A percentile compares a stretch with the other conserved stretches of the same genome.
Conservation (phyloP, 306 rosid genomes). For the Arachis stenosperma region DNA sequence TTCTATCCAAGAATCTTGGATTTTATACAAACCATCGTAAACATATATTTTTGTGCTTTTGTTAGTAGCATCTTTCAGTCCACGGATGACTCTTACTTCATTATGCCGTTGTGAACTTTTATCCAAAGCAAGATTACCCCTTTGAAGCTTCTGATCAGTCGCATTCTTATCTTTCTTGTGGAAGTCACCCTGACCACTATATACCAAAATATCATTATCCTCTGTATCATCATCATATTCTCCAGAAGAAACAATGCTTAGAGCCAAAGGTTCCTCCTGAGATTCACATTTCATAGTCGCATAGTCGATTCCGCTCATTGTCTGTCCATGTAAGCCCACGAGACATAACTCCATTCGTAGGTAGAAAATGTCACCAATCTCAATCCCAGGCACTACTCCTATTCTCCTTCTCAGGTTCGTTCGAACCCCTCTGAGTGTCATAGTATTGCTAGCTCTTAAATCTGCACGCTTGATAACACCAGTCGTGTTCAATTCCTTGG, state of each 20-base stretch:
- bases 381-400: conserved; percentile 67
- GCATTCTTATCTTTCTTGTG: conserved; percentile 54
- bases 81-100: conserved; percentile 70
- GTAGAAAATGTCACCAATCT: conserved; percentile 70
- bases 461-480: conserved; percentile 51
- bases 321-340: conserved; percentile 68
- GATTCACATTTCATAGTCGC: conserved; percentile 42
- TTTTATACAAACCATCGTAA: conserved; percentile 69
- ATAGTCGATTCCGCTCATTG: conserved; percentile 75
- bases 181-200: conserved; percentile 73
- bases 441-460: conserved; percentile 56
- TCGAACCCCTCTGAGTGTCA: conserved; percentile 52
- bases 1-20: conserved; percentile 63
- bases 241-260: conserved; percentile 71
- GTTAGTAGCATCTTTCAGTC: conserved; percentile 47
- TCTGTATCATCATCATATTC: conserved; percentile 59
- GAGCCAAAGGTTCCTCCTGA: conserved; percentile 60
- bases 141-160: conserved; percentile 70
- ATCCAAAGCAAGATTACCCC: conserved; percentile 77
- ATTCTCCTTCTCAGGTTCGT: conserved; percentile 59
- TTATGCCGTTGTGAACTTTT: conserved; percentile 51
- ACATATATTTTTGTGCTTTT: conserved; percentile 57
- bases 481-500: conserved; percentile 37
- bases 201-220: conserved; percentile 57
- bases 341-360: conserved; percentile 61